These are phyloP conservation scores for Bathelium albidoporum DNA, from an alignment of 495 filamentous ascomycete genomes.

Conservation along the genomic window DNA sequence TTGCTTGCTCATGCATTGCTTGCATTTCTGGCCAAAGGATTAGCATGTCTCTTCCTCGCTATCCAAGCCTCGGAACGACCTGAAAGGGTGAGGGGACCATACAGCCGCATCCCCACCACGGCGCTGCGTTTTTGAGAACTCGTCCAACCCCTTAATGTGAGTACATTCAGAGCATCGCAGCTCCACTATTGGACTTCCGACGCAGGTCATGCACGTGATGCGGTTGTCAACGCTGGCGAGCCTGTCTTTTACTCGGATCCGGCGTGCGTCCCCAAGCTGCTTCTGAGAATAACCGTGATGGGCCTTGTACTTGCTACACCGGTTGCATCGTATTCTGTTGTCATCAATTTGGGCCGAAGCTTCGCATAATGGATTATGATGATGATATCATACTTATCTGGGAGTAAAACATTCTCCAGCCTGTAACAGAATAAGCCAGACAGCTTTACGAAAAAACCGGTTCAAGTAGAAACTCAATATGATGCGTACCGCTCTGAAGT, in stretches of 20 bases:
- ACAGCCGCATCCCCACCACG: conserved; percentile 10
- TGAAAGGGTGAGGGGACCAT: background rate
- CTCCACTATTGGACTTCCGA: conserved; percentile 5
- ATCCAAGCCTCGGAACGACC: background rate
- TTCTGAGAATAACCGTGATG: background rate
- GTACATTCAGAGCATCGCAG: conserved; percentile 12
- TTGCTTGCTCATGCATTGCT: background rate
- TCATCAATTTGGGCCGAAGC: background rate
- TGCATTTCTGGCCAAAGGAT: background rate
- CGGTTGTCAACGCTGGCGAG: background rate
- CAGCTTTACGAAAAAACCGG: too few species aligned
- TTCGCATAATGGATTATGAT: background rate
- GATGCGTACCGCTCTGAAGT: too few species aligned
- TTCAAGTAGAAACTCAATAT: too few species aligned
- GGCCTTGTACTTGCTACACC: background rate
- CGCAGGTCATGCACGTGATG: conserved; percentile 12
- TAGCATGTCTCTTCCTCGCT: too few species aligned
- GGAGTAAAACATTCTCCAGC: background rate
- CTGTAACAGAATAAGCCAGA: background rate
- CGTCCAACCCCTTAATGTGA: background rate
- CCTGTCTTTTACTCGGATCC: background rate
- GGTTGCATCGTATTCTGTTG: conserved; percentile 1
- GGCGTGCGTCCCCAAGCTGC: background rate
- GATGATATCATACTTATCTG: background rate
- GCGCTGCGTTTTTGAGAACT: conserved; percentile 15